These are phyloP conservation scores for Aspergillus saccharolyticus DNA, from an alignment of 495 filamentous ascomycete genomes.

Conservation along the genomic window DNA sequence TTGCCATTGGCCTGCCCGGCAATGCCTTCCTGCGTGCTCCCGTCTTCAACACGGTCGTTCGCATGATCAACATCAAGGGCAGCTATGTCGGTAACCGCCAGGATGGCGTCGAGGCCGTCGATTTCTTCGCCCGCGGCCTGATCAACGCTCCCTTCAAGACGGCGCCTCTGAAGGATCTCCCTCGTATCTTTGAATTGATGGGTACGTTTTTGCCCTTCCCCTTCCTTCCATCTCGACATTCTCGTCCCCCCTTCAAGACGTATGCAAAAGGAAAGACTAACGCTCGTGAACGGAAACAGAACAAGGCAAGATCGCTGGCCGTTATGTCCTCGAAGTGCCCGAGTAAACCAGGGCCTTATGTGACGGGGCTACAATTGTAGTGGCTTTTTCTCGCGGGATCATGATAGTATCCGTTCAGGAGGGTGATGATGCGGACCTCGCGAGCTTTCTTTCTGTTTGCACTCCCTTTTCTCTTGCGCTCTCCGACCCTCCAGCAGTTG, in stretches of 20 bases:
- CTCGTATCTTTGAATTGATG: slow-evolving; percentile 72
- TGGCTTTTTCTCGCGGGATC: not conserved
- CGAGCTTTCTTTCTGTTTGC: not conserved
- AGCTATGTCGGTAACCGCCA: slow-evolving; percentile 87
- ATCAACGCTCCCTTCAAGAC: slow-evolving; percentile 86
- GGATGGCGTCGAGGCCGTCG: slow-evolving; percentile 79
- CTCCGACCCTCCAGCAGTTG: not conserved
- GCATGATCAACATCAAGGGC: slow-evolving; percentile 90
- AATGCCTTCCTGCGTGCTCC: slow-evolving; percentile 72
- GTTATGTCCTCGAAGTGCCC: slow-evolving; percentile 76
- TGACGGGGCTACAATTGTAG: too few species aligned
- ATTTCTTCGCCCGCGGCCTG: slow-evolving; percentile 77
- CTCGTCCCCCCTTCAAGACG: too few species aligned
- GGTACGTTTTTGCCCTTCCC: slow-evolving; percentile 24
- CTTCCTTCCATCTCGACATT: not conserved
- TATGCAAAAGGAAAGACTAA: slow-evolving; percentile 2
- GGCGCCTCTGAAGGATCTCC: slow-evolving; percentile 69
- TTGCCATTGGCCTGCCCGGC: slow-evolving; percentile 82
- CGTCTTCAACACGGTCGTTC: slow-evolving; percentile 79
- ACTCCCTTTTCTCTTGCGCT: not conserved
- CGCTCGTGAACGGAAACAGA: slow-evolving; percentile 24
- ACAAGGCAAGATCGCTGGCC: slow-evolving; percentile 73
- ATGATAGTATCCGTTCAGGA: not conserved
- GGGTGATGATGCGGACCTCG: not conserved
- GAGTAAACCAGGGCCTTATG: too few species aligned